Base-by-base conservation (phyloP, 75 land plant species). In the Selaginella tamariscina region DNA sequence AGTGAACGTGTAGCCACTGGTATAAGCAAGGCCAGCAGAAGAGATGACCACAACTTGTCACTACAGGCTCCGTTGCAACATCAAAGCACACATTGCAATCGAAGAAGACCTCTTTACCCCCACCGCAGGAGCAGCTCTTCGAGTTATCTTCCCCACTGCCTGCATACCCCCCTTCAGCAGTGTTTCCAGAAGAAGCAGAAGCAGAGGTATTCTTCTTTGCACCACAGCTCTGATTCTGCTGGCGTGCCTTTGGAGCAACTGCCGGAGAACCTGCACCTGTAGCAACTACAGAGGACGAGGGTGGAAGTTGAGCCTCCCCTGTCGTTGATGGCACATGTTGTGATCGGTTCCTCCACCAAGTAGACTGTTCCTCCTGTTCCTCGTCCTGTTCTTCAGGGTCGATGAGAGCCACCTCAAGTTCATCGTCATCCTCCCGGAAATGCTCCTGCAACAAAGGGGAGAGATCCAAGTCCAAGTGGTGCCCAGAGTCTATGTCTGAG, bases 11-110 rank as follows among this genome's bases (percentile, higher is more conserved):
- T 0, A 91, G 72, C 96, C 96, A 91, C 55, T 77, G 77, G 33
- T 87, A 82, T 56, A 91, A 73, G 56, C 96, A 91, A 0, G 86
- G 83, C 96, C 96, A 91, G 66, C 96, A 91, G 56, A 85, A 91
- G 20, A 91, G 79, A 64, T 91, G 96, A 15, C 96, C 96, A 33
- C 96, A 91, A 30, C 74, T 71, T 27, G 91, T 91, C 0, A 91
- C 86, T 59, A 91, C 86, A 32, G 96, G 91, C 31, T 87, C 88
- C 27, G 55, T 72, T 1, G 90, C 81, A 78, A 87, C 66, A 24
- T 90, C 96, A 13, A 87, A 71, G 67, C 96, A 91, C 0, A 87
- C 78, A 70, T 91, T 91, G 55, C 96, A 91, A 31, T 91, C 96
- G 68, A 87, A 91, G 62, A 39, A 39, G 49, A 39, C 5, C 49